Conservation (phyloP, 441 rosid genomes). For the Pelargonium citronellum region DNA sequence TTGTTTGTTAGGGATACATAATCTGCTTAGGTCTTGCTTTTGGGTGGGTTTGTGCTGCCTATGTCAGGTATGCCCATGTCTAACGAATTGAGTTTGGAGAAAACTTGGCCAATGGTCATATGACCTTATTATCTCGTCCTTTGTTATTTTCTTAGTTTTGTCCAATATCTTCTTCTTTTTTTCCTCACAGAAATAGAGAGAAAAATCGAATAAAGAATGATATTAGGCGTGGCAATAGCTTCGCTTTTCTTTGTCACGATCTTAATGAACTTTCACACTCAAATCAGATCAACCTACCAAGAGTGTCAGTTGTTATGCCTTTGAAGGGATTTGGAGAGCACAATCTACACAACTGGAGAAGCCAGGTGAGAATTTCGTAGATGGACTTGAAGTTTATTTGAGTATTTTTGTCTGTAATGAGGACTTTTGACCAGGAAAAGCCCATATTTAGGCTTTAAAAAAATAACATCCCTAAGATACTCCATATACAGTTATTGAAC, state of each 20-base stretch:
- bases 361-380: conserved; percentile 54
- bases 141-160: background rate
- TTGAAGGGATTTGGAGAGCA: conserved; percentile 95
- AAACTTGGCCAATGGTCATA: background rate
- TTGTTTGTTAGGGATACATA: conserved; percentile 52
- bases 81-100: background rate
- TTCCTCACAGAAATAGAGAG: conserved; percentile 61
- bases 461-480: too few relatives aligned
- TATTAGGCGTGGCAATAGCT: conserved; percentile 73
- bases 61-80: conserved; percentile 70
- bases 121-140: background rate
- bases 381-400: background rate
- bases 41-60: conserved; percentile 88
- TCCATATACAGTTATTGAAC: too few relatives aligned
- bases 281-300: conserved; percentile 67
- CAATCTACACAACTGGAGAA: conserved; percentile 88
- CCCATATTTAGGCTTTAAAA: too few relatives aligned
- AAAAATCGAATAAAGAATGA: conserved; percentile 55
- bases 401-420: background rate
- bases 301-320: conserved; percentile 82
- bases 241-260: conserved; percentile 78
- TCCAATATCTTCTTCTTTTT: conserved; percentile 10
- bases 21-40: conserved; percentile 83
- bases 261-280: conserved; percentile 76
- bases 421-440: background rate